Evolutionary conservation across 31 red algal species (phyloP).

Genomic region (Bonnemaisonia californica): DNA sequence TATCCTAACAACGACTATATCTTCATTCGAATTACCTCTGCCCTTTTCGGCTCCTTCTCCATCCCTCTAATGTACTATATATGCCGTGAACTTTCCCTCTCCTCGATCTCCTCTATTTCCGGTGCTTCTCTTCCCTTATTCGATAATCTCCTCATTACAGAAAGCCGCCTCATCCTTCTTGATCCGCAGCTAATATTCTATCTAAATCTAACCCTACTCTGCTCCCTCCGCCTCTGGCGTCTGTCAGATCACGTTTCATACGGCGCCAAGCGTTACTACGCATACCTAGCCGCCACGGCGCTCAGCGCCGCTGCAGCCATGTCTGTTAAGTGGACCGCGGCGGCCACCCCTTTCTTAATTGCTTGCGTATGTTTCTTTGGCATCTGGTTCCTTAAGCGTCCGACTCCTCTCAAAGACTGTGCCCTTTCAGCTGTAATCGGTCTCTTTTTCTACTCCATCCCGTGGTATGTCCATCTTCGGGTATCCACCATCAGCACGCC

Average conservation of each 20-base stretch:
- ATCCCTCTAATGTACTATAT: conserved; percentile 58
- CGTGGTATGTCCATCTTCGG: conserved; percentile 74
- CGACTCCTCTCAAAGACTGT: conserved; percentile 53
- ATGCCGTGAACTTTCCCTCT: conserved; percentile 49
- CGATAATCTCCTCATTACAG: conserved; percentile 61
- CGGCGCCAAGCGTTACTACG: conserved; percentile 28
- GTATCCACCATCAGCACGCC: conserved; percentile 26
- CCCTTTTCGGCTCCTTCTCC: conserved; percentile 56
- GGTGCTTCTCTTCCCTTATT: conserved; percentile 45
- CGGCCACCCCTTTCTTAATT: conserved; percentile 75
- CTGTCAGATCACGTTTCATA: conserved; percentile 9
- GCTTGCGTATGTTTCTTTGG: conserved; percentile 80
- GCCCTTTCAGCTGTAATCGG: conserved; percentile 50
- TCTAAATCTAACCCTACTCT: conserved; percentile 53
- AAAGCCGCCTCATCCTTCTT: conserved; percentile 80
- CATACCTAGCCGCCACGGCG: conserved; percentile 49
- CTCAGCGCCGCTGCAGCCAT: conserved; percentile 42
- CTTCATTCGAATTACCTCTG: conserved; percentile 32
- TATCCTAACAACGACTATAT: conserved; percentile 60
- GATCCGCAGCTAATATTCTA: conserved; percentile 81
- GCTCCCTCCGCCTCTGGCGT: conserved; percentile 79
- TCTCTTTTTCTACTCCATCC: conserved; percentile 52
- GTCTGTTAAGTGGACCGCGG: conserved; percentile 82
- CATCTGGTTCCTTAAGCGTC: conserved; percentile 43
- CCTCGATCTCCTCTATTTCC: conserved; percentile 3